Evolutionary conservation across 2,329 filamentous ascomycete species (phyloP), one percentile per base, ranked within the genome.

Genomic region (Capronia coronata): DNA sequence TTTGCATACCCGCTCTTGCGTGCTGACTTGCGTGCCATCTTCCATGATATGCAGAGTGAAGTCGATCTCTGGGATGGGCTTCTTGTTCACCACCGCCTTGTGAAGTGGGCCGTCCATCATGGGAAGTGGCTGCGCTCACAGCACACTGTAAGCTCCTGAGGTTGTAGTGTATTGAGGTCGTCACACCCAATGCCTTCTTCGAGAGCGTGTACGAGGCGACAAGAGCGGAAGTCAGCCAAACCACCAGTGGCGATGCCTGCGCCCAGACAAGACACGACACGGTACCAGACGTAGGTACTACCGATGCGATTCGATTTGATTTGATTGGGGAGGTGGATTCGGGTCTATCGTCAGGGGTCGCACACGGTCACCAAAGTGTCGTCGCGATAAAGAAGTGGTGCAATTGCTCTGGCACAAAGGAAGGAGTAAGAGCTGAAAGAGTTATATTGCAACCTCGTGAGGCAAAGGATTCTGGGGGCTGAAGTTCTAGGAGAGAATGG

Each of bases 31-130:
- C 46, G 80, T 83, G 65, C 87, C 88, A 76, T 98, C 93, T 70
- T 98, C 93, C 91, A 97, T 96, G 56, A 86, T 93, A 71, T 98
- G 93, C 65, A 98, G 82, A 49, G 88, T 94, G 69, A 98, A 98
- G 75, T 98, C 93, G 65, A 98, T 97, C 77, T 97, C 91, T 51
- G 93, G 93, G 43, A 94, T 78, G 47, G 91, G 90, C 75, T 86
- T 91, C 84, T 97, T 97, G 64, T 96, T 82, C 68, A 84, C 83
- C 65, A 98, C 89, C 54, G 93, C 93, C 68, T 87, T 87, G 65
- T 95, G 88, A 66, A 96, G 57, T 58, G 63, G 61, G 39, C 59
- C 62, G 57, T 69, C 68, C 71, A 73, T 72, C 29, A 58, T 69
- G 61, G 54, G 11, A 21, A 21, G 14, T 5, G 32, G 40, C 27